Evolutionary conservation across 768 basidiomycete genomes (phyloP).

Genomic region (Suillus fuscotomentosus): DNA sequence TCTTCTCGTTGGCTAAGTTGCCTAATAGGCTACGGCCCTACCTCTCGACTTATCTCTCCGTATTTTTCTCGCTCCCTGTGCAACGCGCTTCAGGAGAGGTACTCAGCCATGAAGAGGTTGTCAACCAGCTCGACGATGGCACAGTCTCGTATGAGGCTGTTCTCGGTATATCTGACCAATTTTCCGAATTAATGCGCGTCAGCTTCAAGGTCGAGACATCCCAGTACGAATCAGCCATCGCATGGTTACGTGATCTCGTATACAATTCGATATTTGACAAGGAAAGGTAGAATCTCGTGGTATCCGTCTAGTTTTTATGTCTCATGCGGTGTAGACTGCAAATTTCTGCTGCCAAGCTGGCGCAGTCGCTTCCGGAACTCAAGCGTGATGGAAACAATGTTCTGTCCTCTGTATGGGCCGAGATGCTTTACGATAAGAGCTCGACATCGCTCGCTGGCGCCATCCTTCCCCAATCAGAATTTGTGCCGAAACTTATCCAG

Average conservation of each 20-base stretch:
- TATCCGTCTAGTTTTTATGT: constrained; percentile 3
- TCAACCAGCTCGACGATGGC: constrained; percentile 86
- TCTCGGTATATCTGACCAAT: constrained; percentile 62
- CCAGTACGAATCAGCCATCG: constrained; percentile 77
- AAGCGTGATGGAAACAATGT: constrained; percentile 89
- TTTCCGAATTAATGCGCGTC: constrained; percentile 73
- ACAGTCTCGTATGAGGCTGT: constrained; percentile 84
- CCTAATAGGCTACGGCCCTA: constrained; percentile 80
- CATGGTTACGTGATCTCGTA: constrained; percentile 83
- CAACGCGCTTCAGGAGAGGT: constrained; percentile 63
- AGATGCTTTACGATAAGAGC: constrained; percentile 62
- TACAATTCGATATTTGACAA: constrained; percentile 75
- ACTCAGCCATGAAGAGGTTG: constrained; percentile 84
- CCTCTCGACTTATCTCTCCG: constrained; percentile 70
- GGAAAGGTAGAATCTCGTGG: constrained; percentile 54
- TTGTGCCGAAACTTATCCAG: constrained; percentile 71
- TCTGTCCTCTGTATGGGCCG: constrained; percentile 65
- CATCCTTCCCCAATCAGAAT: constrained; percentile 74
- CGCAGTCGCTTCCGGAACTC: constrained; percentile 85
- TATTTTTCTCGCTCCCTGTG: constrained; percentile 90
- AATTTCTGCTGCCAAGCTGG: constrained; percentile 82
- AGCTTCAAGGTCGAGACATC: constrained; percentile 82
- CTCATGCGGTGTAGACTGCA: constrained; percentile 53
- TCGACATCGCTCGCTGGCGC: constrained; percentile 69
- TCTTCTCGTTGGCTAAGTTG: constrained; percentile 73